Evolutionary conservation across 1,139 yeast species (phyloP), one percentile per base, ranked within the genome.

Genomic region (Debaryomyces coudertii): DNA sequence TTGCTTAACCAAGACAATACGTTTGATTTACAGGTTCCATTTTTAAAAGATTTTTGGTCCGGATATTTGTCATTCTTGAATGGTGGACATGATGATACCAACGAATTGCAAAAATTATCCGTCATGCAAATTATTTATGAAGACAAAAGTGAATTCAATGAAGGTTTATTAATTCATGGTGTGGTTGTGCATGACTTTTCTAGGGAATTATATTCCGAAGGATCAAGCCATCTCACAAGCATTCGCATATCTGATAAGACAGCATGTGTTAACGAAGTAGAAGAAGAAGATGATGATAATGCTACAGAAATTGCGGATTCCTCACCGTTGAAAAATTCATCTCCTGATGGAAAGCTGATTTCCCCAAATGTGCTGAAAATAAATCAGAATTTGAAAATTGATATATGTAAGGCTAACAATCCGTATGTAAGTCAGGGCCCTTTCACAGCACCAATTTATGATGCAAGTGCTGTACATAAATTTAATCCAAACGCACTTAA

Each of bases 241-340:
- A 46, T 57, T 8, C 37, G 44, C 2, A 41, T 57, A n/a, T 45
- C 42, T n/a, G 49, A 46, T 16, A 51, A 44, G 8, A 35, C 40
- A 9, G 34, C 43, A 15, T 42, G 41, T 11, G 42, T 36, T 20
- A 16, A 44, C 44, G 30, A 22, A 5, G 24, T 14, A 29, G 33
- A 44, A 4, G 55, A 50, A 4, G 47, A 50, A 3, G 60, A 56
- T n/a, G 76, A 71, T 49, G 77, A 72, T 38, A 71, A 71, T 51
- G 77, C 66, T 41, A 72, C 77, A 1, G 73, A 69, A 1, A 38
- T 69, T n/a, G 77, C 76, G 1, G 67, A 65, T 45, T 71, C 76
- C 1, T 71, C 77, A 2, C 77, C 76, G 1, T 57, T 11, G 3
- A 33, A 33, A 33, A 44, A 48, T 5, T 54, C 62, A 20, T 35